phyloP scores from a whole-genome alignment of 164 flowering plant genomes.

The Kingdonia uniflora region DNA sequence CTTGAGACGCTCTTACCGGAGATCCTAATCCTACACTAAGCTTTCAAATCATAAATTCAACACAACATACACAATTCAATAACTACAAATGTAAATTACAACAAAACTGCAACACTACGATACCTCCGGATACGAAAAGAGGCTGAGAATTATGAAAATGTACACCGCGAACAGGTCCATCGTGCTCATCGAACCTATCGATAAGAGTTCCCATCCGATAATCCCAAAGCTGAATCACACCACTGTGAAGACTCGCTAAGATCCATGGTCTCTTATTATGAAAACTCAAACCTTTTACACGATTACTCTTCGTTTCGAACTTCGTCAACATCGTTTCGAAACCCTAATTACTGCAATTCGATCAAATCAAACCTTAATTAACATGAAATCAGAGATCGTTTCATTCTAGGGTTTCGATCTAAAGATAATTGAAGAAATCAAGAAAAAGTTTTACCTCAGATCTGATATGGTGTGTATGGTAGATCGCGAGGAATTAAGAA shows the following conservation, averaged over 20 bases:
- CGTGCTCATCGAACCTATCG: constrained; percentile 32
- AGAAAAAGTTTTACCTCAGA: not conserved
- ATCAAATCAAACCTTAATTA: constrained; percentile 7
- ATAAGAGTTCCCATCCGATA: constrained; percentile 35
- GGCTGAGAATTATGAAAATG: constrained; percentile 34
- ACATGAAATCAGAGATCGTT: constrained; percentile 4
- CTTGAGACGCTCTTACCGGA: too few relatives aligned
- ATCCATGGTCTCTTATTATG: constrained; percentile 39
- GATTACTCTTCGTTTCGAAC: constrained; percentile 36
- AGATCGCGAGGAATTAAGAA: too few relatives aligned
- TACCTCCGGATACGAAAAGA: constrained; percentile 33
- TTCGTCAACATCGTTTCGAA: constrained; percentile 20
- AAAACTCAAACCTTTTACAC: constrained; percentile 36
- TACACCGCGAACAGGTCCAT: constrained; percentile 35
- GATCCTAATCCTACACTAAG: too few relatives aligned
- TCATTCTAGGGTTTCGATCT: too few relatives aligned
- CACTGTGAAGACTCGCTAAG: constrained; percentile 33
- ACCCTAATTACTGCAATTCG: not conserved
- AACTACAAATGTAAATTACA: too few relatives aligned
- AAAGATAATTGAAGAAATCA: too few relatives aligned
- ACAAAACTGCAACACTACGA: too few relatives aligned
- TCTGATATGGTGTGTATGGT: too few relatives aligned
- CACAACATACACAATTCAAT: too few relatives aligned
- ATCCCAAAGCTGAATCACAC: constrained; percentile 38
- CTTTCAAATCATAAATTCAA: too few relatives aligned